Base-by-base conservation (phyloP, 768 basidiomycete genomes). In the Tulasnella calospora region DNA sequence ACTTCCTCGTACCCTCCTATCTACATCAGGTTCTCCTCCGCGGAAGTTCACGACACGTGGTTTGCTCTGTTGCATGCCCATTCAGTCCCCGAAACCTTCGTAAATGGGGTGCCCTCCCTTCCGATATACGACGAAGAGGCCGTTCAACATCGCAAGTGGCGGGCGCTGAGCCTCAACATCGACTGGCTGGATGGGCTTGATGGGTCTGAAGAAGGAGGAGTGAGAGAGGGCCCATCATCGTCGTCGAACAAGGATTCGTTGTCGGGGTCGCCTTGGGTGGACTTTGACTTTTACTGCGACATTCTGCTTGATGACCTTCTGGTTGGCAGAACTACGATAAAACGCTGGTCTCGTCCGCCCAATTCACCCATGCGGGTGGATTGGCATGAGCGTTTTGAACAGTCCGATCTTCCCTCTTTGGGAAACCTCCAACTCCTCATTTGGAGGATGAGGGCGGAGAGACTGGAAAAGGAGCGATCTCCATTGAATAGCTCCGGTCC, bases 41-140 rank as follows among this genome's bases (percentile, higher is more conserved):
- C 88, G 1, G 92, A 94, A 76, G 84, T 86, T 9, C 89, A 89
- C 81, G 88, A 90, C 80, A 89, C 91, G 2, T 96, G 95, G 94
- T 86, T 93, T 71, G 90, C 91, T 33, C 89, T 96, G 73, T 86
- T 95, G 77, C 90, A 91, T 79, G 93, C 94, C 3, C 94, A 74
- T 46, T 72, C 44, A 86, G 87, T 80, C 85, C 76, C 86, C 87
- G 80, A 86, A 86, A 51, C 86, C 84, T 73, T 90, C 91, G 79
- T 27, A 19, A 36, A 61, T 74, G 55, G 41, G 30, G 40, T 21
- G 17, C 92, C 91, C 61, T 94, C 94, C 9, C 89, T 92, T 15
- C 94, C 61, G 15, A 93, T 84, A 90, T 94, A 76, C 92, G 95
- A 89, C 95, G 93, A 92, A 88, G 95, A 73, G 92, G 93, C 61